These are phyloP conservation scores for Geranomyces michiganensis DNA, from an alignment of 192 early-diverging fungal species.

Conservation along the genomic window DNA sequence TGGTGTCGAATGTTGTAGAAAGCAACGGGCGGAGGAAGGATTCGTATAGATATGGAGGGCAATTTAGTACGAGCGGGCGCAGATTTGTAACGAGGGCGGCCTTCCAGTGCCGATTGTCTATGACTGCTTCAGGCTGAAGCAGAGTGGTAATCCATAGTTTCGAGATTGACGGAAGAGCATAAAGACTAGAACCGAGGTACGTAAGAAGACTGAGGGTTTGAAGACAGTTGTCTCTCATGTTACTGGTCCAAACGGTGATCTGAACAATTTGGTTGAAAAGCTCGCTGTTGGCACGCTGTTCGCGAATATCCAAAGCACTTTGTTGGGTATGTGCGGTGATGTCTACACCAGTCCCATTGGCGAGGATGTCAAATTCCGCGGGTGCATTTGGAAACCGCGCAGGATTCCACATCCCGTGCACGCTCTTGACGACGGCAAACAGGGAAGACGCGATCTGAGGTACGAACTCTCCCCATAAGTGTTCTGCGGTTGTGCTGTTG, in stretches of 20 bases:
- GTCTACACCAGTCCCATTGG: slow-evolving; percentile 18
- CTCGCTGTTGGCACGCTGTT: neutral
- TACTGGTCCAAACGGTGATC: slow-evolving; percentile 25
- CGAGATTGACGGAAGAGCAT: slow-evolving; percentile 10
- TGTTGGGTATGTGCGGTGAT: slow-evolving; percentile 10
- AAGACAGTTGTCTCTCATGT: slow-evolving; percentile 35
- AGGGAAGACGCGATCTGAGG: neutral
- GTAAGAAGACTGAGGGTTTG: slow-evolving; percentile 31
- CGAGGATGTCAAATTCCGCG: slow-evolving; percentile 11
- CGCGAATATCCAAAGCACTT: neutral
- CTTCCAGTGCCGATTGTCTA: slow-evolving; percentile 47
- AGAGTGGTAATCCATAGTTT: slow-evolving; percentile 10
- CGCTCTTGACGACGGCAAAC: neutral
- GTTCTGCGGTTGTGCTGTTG: neutral
- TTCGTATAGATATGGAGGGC: slow-evolving; percentile 15
- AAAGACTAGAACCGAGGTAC: slow-evolving; percentile 31
- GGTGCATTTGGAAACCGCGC: slow-evolving; percentile 26
- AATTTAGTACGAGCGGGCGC: slow-evolving; percentile 38
- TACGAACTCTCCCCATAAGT: neutral
- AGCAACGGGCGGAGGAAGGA: slow-evolving; percentile 15
- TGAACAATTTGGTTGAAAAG: slow-evolving; percentile 20
- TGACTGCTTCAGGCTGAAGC: slow-evolving; percentile 17
- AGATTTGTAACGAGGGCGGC: slow-evolving; percentile 27
- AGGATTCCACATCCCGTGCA: slow-evolving; percentile 40
- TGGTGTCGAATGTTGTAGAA: slow-evolving; percentile 24